Evolutionary conservation across 352 stramenopile species (phyloP), one percentile per base, ranked within the genome.

Genomic region (Phytophthora hibernalis): DNA sequence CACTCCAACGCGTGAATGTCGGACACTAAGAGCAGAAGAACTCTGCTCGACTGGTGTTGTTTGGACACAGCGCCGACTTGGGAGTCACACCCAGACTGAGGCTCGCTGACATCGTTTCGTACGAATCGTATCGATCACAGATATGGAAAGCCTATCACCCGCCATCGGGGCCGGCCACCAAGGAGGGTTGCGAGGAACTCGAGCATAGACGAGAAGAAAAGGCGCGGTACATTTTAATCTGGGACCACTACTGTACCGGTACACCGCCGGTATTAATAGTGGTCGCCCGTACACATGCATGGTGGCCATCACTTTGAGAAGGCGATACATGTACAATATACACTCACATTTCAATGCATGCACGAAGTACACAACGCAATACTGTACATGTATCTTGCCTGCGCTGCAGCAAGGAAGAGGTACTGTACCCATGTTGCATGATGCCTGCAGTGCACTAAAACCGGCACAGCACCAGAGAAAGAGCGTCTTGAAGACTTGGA

Each of bases 171-270:
- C n/a, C n/a, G n/a, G n/a, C n/a, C n/a, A n/a, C n/a, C n/a, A n/a
- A 43, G 40, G 40, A 54, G 28, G 28, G 28, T 62, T 51, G 54
- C 26, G 26, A 30, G 26, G 12, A 44, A 40, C 53, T 43, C 18
- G 53, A 57, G 54, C 49, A 70, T 66, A 70, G 51, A 70, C 47
- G 31, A 45, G 31, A 38, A 28, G 40, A 52, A 24, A 13, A 56
- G 62, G 7, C 31, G 26, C 43, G 56, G 43, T 18, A 1, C 9
- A 28, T 11, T 33, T 65, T 65, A 65, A 58, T 58, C 20, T 15
- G 52, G 24, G 18, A 30, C 18, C 42, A n/a, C n/a, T n/a, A n/a
- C n/a, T n/a, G n/a, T n/a, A n/a, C n/a, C n/a, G n/a, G n/a, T n/a
- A n/a, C n/a, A n/a, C n/a, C n/a, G n/a, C n/a, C n/a, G n/a, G n/a